phyloP scores from a whole-genome alignment of 192 early-diverging fungal genomes.

The Backusella macrospora region DNA sequence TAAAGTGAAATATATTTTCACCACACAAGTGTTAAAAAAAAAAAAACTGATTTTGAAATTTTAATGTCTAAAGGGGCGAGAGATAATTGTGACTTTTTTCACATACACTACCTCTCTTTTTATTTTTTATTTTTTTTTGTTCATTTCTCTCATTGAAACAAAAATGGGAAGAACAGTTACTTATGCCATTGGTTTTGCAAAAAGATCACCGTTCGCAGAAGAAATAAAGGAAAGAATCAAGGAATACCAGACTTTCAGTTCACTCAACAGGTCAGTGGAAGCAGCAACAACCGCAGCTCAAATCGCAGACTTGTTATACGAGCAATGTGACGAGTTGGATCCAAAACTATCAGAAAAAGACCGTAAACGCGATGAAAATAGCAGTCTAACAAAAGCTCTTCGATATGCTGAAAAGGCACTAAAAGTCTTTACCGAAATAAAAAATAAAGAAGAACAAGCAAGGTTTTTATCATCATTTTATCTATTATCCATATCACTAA shows the following conservation, averaged over 20 bases:
- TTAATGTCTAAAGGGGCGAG: not conserved
- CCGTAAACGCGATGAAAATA: not conserved
- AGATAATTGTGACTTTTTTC: not conserved
- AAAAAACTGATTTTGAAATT: not conserved
- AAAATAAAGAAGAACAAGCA: slow-evolving; percentile 19
- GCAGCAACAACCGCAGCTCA: slow-evolving; percentile 9
- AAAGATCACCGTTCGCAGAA: slow-evolving; percentile 17
- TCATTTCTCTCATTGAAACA: not conserved
- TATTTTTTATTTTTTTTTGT: not conserved
- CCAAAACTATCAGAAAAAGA: not conserved
- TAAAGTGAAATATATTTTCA: too few relatives aligned
- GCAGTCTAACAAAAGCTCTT: slow-evolving; percentile 7
- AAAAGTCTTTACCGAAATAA: not conserved
- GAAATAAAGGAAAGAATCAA: slow-evolving; percentile 22
- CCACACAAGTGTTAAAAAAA: not conserved
- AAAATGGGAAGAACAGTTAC: slow-evolving; percentile 33
- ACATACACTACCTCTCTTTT: not conserved
- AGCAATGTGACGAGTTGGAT: slow-evolving; percentile 24
- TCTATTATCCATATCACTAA: not conserved
- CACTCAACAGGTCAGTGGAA: not conserved
- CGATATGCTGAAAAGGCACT: slow-evolving; percentile 17
- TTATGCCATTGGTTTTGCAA: slow-evolving; percentile 30
- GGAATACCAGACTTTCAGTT: not conserved
- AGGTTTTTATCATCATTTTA: not conserved
- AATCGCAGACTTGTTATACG: slow-evolving; percentile 21